Evolutionary conservation across 2,329 filamentous ascomycete species (phyloP).

Genomic region (Simplicillium aogashimaense): DNA sequence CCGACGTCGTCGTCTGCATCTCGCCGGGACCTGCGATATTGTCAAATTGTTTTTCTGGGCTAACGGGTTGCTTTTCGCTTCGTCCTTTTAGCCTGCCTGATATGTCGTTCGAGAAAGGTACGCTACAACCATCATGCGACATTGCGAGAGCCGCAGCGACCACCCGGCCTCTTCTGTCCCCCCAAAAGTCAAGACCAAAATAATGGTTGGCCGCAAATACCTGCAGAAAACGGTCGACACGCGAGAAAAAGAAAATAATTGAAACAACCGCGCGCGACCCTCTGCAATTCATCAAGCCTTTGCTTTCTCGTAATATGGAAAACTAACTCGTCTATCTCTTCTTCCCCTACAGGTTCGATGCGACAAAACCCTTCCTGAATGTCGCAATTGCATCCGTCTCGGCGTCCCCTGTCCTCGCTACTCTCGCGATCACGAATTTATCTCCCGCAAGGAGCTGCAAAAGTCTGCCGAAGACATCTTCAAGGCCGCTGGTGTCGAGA

Average conservation of each 20-base stretch:
- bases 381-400: conserved; percentile 13
- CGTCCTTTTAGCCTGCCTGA: conserved; percentile 6
- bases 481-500: conserved; percentile 15
- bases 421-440: conserved; percentile 9
- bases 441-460: conserved; percentile 12
- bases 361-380: conserved; percentile 11
- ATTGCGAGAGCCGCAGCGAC: background rate
- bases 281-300: background rate
- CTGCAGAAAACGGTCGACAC: background rate
- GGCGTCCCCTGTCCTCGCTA: conserved; percentile 16
- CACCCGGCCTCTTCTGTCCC: background rate
- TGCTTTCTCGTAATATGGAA: background rate
- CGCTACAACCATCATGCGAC: conserved; percentile 1
- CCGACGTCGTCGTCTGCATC: conserved; percentile 1
- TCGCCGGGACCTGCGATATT: conserved; percentile 1
- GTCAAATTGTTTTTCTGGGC: background rate
- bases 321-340: background rate
- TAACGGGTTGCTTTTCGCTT: no score
- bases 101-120: conserved; percentile 10
- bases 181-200: background rate
- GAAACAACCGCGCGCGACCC: background rate
- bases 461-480: conserved; percentile 16
- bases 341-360: conserved; percentile 13
- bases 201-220: no score
- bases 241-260: background rate